A percentile compares a stretch with the other conserved stretches of the same genome.
phyloP scores from a whole-genome alignment of 148 eudicot species.

The Arctostaphylos glauca region DNA sequence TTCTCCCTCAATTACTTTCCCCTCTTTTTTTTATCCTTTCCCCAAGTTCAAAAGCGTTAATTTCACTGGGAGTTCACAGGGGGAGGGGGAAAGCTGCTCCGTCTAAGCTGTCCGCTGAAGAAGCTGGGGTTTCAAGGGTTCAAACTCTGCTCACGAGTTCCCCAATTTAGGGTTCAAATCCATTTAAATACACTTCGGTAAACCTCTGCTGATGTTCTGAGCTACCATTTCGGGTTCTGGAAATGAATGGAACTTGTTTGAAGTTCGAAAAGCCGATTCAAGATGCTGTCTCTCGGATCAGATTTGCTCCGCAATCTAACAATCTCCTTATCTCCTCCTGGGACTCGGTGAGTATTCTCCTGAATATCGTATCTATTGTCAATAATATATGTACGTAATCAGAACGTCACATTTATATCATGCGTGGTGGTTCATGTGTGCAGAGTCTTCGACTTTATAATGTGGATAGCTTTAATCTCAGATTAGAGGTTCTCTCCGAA shows the following conservation, averaged over 20 bases:
- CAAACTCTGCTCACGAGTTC: neutral
- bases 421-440: neutral
- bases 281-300: constrained; percentile 70
- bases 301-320: constrained; percentile 71
- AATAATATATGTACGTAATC: no score
- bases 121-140: neutral
- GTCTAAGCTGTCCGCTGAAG: no score
- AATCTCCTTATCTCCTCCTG: constrained; percentile 83
- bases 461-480: constrained; percentile 44
- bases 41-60: no score
- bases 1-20: no score
- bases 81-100: no score
- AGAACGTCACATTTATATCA: neutral
- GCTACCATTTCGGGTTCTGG: neutral
- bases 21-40: no score
- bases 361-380: neutral
- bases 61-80: no score
- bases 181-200: no score
- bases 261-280: constrained; percentile 48
- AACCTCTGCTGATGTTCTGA: neutral
- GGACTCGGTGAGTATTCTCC: constrained; percentile 62
- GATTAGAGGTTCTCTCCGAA: constrained; percentile 51
- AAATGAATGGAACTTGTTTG: constrained; percentile 43
- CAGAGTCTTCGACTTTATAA: constrained; percentile 73
- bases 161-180: constrained; percentile 5